These are phyloP conservation scores for Magnolia kwangsiensis DNA, from an alignment of 164 flowering plant species.

Conservation along the genomic window DNA sequence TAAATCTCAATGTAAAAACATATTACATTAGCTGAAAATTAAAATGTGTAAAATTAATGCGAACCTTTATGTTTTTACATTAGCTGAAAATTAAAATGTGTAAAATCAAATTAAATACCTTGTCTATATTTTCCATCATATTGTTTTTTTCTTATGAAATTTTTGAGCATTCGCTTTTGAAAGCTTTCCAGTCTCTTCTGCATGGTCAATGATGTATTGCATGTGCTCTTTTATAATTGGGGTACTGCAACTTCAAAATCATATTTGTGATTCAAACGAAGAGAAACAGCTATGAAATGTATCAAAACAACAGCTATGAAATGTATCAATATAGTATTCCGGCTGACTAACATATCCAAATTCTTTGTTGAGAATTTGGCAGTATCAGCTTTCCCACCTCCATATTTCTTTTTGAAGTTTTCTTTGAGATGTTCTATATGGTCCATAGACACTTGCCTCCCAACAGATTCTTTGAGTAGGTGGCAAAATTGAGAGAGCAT, in stretches of 20 bases:
- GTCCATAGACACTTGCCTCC: slow-evolving; percentile 36
- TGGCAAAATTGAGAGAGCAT: slow-evolving; percentile 35
- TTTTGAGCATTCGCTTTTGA: too few species aligned
- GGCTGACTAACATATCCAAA: slow-evolving; percentile 55
- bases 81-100: slow-evolving; percentile 11
- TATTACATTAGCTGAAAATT: background rate
- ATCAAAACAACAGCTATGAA: background rate
- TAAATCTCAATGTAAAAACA: background rate
- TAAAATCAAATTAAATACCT: slow-evolving; percentile 40
- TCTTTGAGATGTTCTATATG: slow-evolving; percentile 54
- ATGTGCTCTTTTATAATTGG: slow-evolving; percentile 86
- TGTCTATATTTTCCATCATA: slow-evolving; percentile 83
- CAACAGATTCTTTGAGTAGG: slow-evolving; percentile 76
- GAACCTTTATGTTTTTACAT: slow-evolving; percentile 27
- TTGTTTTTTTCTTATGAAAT: too few species aligned
- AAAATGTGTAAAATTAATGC: background rate
- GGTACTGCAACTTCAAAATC: slow-evolving; percentile 42
- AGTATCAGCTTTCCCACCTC: slow-evolving; percentile 91
- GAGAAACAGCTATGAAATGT: background rate
- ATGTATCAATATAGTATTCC: background rate
- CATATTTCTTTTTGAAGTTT: slow-evolving; percentile 80
- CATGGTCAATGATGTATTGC: slow-evolving; percentile 82
- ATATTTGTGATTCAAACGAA: background rate
- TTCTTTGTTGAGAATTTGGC: slow-evolving; percentile 87
- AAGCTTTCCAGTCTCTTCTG: slow-evolving; percentile 84